These are phyloP conservation scores for Spathaspora girioi DNA, from an alignment of 805 yeast genomes.

Conservation along the genomic window DNA sequence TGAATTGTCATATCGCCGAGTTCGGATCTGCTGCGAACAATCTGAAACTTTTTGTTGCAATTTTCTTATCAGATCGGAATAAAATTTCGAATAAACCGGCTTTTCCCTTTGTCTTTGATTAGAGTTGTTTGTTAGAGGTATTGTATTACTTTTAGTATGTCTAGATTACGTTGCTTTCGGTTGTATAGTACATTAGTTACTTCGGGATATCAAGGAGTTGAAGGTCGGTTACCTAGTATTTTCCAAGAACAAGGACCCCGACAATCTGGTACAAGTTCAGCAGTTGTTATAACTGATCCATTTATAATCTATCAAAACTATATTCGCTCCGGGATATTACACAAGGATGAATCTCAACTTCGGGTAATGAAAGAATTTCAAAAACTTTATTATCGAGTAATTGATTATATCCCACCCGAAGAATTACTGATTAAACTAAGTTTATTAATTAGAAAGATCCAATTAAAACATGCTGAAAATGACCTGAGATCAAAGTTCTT, in stretches of 20 bases:
- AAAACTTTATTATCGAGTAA: conserved; percentile 52
- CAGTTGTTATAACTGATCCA: conserved; percentile 59
- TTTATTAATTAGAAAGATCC: conserved; percentile 30
- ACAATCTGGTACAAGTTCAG: background rate
- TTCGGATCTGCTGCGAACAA: background rate
- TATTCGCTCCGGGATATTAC: conserved; percentile 47
- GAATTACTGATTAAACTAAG: conserved; percentile 44
- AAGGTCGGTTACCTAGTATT: conserved; percentile 30
- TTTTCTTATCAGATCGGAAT: too few species aligned
- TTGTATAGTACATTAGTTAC: background rate
- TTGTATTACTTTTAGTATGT: too few species aligned
- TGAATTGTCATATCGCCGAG: background rate
- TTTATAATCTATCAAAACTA: conserved; percentile 51
- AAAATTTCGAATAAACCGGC: too few species aligned
- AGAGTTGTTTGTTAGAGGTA: too few species aligned
- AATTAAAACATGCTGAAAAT: conserved; percentile 25
- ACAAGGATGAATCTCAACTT: conserved; percentile 57
- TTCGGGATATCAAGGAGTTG: conserved; percentile 35
- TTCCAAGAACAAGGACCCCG: background rate
- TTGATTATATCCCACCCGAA: conserved; percentile 56
- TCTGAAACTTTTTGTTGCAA: too few species aligned
- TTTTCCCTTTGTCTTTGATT: too few species aligned
- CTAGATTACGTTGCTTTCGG: background rate
- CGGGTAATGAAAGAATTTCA: conserved; percentile 62
- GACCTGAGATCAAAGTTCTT: conserved; percentile 9